These are phyloP conservation scores for Pichia sp. DNA, from an alignment of 1,139 yeast genomes.

Conservation along the genomic window DNA sequence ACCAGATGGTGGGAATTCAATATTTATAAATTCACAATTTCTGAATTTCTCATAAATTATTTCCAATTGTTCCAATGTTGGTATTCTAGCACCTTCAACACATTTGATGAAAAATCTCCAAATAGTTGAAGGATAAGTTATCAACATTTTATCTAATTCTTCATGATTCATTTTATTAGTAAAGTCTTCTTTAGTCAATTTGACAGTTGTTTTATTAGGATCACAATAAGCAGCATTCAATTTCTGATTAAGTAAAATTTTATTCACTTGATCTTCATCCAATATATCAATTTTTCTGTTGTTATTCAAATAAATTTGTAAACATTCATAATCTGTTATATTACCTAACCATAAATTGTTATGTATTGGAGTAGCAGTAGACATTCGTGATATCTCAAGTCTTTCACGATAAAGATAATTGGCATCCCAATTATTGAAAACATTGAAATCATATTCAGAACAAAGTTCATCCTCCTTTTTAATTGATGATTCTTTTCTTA, in stretches of 20 bases:
- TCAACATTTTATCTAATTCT: conserved; percentile 24
- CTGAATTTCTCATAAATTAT: conserved; percentile 30
- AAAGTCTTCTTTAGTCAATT: conserved; percentile 25
- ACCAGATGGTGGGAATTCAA: conserved; percentile 82
- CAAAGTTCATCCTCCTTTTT: conserved; percentile 25
- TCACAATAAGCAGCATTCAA: conserved; percentile 40
- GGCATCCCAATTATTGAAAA: conserved; percentile 58
- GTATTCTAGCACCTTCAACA: conserved; percentile 52
- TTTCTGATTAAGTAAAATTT: conserved; percentile 1
- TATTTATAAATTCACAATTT: conserved; percentile 32
- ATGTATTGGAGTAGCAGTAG: conserved; percentile 59
- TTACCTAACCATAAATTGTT: conserved; percentile 70
- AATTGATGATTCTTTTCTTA: conserved; percentile 18
- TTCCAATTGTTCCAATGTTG: conserved; percentile 35
- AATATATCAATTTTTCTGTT: conserved; percentile 4
- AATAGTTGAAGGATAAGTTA: conserved; percentile 31
- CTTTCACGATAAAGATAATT: conserved; percentile 70
- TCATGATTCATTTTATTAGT: conserved; percentile 8
- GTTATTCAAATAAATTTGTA: conserved; percentile 23
- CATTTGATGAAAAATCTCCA: conserved; percentile 40
- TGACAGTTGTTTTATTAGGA: conserved; percentile 44
- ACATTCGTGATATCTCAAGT: conserved; percentile 74
- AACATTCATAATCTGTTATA: conserved; percentile 43
- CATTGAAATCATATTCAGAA: conserved; percentile 26
- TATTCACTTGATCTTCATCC: conserved; percentile 3